Base-by-base conservation (phyloP, 169 alveolate species). In the Plasmodium reichenowi region DNA sequence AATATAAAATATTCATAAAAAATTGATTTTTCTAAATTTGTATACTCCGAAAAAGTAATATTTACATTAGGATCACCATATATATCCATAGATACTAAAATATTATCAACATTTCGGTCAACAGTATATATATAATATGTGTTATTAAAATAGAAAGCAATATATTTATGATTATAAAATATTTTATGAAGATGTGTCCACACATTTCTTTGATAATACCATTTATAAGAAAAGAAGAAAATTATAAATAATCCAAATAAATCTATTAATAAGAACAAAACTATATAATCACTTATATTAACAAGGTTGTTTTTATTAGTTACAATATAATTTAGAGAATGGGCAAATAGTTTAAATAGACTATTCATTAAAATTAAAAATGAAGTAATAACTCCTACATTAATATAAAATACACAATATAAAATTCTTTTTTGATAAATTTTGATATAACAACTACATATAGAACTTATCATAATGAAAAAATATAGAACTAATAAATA, bases 381-480 rank as follows among this genome's bases (percentile, higher is more conserved):
- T 15, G 91, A 83, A 1, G 91, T 83, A 47, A 83, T 70, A 13
- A 67, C 54, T 7, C 91, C 91, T 29, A 83, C 32, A 47, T 83
- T 83, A 17, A 83, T 63, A 60, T 83, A 83, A 24, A 83, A 83
- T 6, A 83, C 67, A 38, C 91, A 83, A 26, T 83, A 83, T 47
- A 83, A 54, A 9, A 83, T 68, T 12, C 50, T 67, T 29, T 83
- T 83, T 20, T 83, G 91, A 62, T 83, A 83, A 24, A 83, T 83
- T 2, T 83, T 83, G 15, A 83, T 67, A 47, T 83, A 83, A 9
- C 74, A 71, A 15, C 91, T 83, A 64, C 91, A 83, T 32, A 83
- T 58, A 29, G 91, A 83, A 26, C 91, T 83, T 38, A 83, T 5
- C 5, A 83, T 15, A 2, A 83, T 68, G 50, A 68, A 83, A 13